Evolutionary conservation across 2,329 filamentous ascomycete genomes (phyloP).

Genomic region (Penicillium frequentans): DNA sequence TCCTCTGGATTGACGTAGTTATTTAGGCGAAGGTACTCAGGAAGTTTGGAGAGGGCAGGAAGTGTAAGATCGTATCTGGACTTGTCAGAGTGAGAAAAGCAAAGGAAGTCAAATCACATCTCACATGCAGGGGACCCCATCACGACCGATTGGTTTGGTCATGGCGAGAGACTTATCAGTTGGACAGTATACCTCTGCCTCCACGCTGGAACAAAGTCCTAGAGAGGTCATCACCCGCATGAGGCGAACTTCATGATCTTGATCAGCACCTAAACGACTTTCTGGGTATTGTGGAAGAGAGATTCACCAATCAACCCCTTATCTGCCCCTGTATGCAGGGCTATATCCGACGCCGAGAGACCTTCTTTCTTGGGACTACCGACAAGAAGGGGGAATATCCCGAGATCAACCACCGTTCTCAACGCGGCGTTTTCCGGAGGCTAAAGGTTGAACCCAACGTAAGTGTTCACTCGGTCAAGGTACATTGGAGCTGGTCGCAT

Average conservation of each 20-base stretch:
- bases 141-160: slow-evolving; percentile 29
- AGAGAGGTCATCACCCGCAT: slow-evolving; percentile 33
- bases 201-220: slow-evolving; percentile 23
- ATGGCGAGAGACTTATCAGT: slow-evolving; percentile 28
- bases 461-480: neutral
- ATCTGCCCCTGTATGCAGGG: slow-evolving; percentile 29
- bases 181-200: slow-evolving; percentile 24
- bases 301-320: slow-evolving; percentile 31
- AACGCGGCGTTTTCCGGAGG: slow-evolving; percentile 36
- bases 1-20: slow-evolving; percentile 30
- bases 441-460: slow-evolving; percentile 10
- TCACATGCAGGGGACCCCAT: slow-evolving; percentile 33
- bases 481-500: neutral
- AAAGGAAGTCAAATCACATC: neutral
- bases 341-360: slow-evolving; percentile 28
- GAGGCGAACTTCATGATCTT: slow-evolving; percentile 24
- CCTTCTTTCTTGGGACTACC: slow-evolving; percentile 14
- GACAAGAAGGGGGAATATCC: slow-evolving; percentile 28
- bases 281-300: neutral
- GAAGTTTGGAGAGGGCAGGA: slow-evolving; percentile 31
- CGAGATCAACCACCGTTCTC: slow-evolving; percentile 31
- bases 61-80: slow-evolving; percentile 29
- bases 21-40: slow-evolving; percentile 30
- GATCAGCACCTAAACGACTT: neutral
- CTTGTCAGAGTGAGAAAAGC: neutral